These are phyloP conservation scores for Podospora conica DNA, from an alignment of 495 filamentous ascomycete genomes.

Conservation along the genomic window DNA sequence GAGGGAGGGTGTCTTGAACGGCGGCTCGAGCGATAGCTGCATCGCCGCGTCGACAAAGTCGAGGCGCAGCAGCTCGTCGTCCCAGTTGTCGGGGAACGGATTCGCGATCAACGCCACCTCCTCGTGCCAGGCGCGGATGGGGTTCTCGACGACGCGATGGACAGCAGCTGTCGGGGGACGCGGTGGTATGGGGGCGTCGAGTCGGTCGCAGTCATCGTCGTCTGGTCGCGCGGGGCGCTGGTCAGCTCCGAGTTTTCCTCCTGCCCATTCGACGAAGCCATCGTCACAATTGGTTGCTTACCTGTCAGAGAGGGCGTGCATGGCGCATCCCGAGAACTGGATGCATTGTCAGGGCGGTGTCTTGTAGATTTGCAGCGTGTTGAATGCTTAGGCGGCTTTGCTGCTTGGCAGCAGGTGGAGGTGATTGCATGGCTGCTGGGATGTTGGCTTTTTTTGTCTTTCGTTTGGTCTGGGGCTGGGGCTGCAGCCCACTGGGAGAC, in stretches of 20 bases:
- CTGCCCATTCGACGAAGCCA: neutral
- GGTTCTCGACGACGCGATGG: constrained; percentile 84
- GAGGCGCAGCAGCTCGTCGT: constrained; percentile 60
- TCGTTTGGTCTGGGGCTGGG: no score
- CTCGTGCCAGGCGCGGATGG: constrained; percentile 72
- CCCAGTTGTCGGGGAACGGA: constrained; percentile 68
- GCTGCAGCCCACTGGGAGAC: no score
- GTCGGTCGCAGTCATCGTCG: constrained; percentile 67
- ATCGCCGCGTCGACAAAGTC: constrained; percentile 65
- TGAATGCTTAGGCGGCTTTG: no score
- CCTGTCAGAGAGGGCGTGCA: no score
- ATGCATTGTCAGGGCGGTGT: no score
- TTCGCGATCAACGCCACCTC: constrained; percentile 71
- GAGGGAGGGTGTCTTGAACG: constrained; percentile 91
- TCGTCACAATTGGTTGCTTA: constrained; percentile 20
- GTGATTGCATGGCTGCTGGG: no score
- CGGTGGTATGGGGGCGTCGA: constrained; percentile 71
- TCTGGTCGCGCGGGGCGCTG: neutral
- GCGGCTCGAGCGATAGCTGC: constrained; percentile 80
- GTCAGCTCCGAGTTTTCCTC: neutral
- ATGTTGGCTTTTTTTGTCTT: no score
- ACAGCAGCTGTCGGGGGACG: constrained; percentile 72
- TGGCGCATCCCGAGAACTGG: no score
- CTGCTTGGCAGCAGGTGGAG: no score
- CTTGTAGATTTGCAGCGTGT: no score